Evolutionary conservation across 2,329 filamentous ascomycete species (phyloP).

Genomic region (Daldinia sp.): DNA sequence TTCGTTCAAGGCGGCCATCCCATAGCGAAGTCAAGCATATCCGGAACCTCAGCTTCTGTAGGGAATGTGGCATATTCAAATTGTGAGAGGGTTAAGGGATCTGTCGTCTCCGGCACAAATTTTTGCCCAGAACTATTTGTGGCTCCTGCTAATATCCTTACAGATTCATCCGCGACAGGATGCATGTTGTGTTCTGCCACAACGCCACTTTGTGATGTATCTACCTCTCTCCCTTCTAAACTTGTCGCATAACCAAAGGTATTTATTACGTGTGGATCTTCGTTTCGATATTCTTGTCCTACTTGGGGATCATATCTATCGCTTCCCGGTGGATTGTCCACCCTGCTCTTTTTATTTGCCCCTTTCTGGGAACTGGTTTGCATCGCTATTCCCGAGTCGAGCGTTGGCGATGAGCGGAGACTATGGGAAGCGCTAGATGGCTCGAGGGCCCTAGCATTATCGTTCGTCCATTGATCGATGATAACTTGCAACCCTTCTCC

Average conservation of each 20-base stretch:
- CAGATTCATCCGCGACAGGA: neutral
- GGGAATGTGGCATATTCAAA: constrained; percentile 10
- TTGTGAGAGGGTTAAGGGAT: constrained; percentile 21
- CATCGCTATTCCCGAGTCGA: constrained; percentile 35
- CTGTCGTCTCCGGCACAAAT: neutral
- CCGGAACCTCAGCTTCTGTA: constrained; percentile 7
- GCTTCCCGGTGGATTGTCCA: neutral
- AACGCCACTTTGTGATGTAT: neutral
- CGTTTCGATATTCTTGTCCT: neutral
- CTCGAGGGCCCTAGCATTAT: constrained; percentile 24
- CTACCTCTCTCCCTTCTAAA: neutral
- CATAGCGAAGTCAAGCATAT: constrained; percentile 27
- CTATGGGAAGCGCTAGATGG: constrained; percentile 23
- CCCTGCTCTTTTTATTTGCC: constrained; percentile 1
- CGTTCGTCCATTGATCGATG: constrained; percentile 40
- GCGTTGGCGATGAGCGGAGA: constrained; percentile 29
- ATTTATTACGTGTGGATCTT: neutral
- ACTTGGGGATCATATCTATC: neutral
- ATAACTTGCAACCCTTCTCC: constrained; percentile 39
- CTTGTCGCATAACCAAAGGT: neutral
- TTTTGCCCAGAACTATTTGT: constrained; percentile 4
- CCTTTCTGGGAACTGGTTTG: constrained; percentile 7
- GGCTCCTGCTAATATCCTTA: neutral
- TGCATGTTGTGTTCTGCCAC: neutral
- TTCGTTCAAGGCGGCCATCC: constrained; percentile 27